Evolutionary conservation across 768 basidiomycete species (phyloP), one percentile per base, ranked within the genome.

Genomic region (Suillus lakei): DNA sequence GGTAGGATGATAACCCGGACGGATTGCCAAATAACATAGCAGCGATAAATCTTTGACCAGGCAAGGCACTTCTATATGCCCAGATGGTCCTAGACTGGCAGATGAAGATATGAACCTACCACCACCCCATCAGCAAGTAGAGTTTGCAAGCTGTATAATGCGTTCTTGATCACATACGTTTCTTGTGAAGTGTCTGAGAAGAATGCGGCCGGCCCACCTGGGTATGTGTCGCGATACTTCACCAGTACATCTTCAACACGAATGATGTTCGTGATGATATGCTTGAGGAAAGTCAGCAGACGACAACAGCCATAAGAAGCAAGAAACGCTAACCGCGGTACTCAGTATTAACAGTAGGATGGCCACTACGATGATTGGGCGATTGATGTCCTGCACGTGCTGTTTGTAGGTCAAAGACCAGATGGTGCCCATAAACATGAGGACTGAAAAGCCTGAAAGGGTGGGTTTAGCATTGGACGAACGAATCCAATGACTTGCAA

Each of bases 281-380:
- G 51, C 51, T 53, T 53, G 16, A 18, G 16, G 13, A 12, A 53
- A 4, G 18, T 53, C 4, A 53, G 28, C 7, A 30, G 28, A 53
- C 21, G 51, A 9, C 16, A 18, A 18, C 16, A 53, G 15, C 7
- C 13, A 4, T 53, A 53, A 53, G 28, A 53, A 30, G 51, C 4
- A 10, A 26, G 48, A 50, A 30, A 8, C 5, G 9, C 51, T 30
- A 28, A 73, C 72, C 12, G 69, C 65, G 0, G 71, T 74, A 50
- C 72, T 74, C n/a, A 71, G 58, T 30, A 70, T 46, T 12, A 74
- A 68, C 3, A 74, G 68, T 6, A 71, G 30, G 12, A 58, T 66
- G 0, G 74, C 67, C 5, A 70, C 60, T 18, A 62, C 43, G 6
- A 69, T 12, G 68, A 69, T 72, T 21, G 59, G 41, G 13, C 28